Base-by-base conservation (phyloP, 768 basidiomycete genomes). In the Thelephora aurantiotincta region DNA sequence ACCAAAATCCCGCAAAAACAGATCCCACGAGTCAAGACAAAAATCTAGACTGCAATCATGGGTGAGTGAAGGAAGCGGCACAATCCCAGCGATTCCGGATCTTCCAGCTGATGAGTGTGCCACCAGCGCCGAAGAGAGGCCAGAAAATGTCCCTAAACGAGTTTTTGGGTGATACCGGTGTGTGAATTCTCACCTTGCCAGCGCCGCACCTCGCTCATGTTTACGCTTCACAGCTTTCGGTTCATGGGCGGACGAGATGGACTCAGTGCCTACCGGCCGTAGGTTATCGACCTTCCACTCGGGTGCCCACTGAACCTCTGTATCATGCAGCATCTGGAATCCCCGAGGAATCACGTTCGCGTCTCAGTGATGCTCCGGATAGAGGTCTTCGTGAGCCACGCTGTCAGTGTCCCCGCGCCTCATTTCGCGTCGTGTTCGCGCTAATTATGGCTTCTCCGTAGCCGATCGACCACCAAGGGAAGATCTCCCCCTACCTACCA, bases 201-300 rank as follows among this genome's bases (percentile, higher is more conserved):
- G 35, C 35, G 12, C 35, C 26, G 19, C 20, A 34, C 36, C 30
- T 46, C n/a, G 34, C 43, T 43, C 26, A 37, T 19, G 12, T 12
- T 5, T 44, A 33, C 48, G 45, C 53, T 46, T 58, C 49, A 12
- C 50, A 91, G 89, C 80, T 46, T 68, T 87, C 46, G 94, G 91
- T 58, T 93, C 89, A 60, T 99, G 96, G 96, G 96, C 96, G 6
- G 96, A 98, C 62, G 96, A 98, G 66, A 92, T 97, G 89, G 93
- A 96, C 54, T 57, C 74, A 26, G 74, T 98, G 52, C 94, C 94
- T 22, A 84, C 78, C 56, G 93, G 90, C 59, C 94, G 94, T 98
- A 69, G 69, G 92, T 72, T 35, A 26, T 33, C 14, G 35, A 50
- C 35, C 22, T n/a, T 47, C 38, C 36, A 51, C 26, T 9, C 20